These are phyloP conservation scores for Ophiostoma angusticollis DNA, from an alignment of 2,329 filamentous ascomycete species.

Conservation along the genomic window DNA sequence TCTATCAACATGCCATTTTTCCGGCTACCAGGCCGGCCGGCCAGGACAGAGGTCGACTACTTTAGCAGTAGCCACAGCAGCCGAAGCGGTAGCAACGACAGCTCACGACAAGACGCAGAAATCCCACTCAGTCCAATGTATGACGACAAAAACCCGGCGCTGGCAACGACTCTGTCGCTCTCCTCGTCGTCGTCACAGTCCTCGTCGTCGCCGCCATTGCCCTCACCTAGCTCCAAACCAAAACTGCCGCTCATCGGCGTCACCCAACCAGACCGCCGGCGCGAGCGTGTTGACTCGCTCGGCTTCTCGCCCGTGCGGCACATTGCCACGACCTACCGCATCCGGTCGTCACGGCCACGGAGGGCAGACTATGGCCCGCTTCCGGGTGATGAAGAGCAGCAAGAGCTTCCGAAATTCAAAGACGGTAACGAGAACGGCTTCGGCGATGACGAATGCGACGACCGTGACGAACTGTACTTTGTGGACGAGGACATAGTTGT, in stretches of 20 bases:
- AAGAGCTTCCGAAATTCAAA: no score
- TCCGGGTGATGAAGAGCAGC: neutral
- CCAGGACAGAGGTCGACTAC: no score
- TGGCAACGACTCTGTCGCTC: no score
- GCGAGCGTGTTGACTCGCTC: neutral
- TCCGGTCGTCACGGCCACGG: conserved; percentile 3
- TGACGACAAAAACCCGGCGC: no score
- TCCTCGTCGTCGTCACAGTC: no score
- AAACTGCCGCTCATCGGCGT: neutral
- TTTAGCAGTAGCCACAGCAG: no score
- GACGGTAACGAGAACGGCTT: conserved; percentile 4
- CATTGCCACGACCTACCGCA: conserved; percentile 10
- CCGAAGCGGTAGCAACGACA: no score
- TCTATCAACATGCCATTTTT: no score
- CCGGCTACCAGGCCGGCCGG: no score
- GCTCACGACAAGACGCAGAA: no score
- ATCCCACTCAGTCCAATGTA: no score
- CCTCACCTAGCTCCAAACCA: neutral
- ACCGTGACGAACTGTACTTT: conserved; percentile 5
- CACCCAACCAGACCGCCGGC: neutral
- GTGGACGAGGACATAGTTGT: conserved; percentile 10
- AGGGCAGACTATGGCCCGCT: conserved; percentile 5
- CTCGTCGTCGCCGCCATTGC: no score
- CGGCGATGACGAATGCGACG: neutral
- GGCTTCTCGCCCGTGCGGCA: conserved; percentile 10